These are phyloP conservation scores for Phtheirospermum japonicum DNA, from an alignment of 257 asterid genomes.

Conservation along the genomic window DNA sequence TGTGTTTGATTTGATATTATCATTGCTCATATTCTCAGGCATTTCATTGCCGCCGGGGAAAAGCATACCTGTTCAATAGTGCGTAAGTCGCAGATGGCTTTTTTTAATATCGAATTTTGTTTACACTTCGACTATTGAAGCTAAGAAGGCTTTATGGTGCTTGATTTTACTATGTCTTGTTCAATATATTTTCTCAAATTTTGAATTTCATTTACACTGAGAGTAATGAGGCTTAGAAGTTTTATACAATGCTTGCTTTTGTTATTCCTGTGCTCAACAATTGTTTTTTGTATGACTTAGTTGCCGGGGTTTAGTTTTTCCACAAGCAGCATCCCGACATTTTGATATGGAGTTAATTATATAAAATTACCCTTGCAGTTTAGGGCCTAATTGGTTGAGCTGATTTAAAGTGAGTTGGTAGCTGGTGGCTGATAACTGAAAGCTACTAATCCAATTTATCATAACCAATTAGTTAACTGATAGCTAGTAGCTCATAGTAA, in stretches of 20 bases:
- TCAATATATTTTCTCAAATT: neutral
- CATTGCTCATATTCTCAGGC: slow-evolving; percentile 40
- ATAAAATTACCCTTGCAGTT: too few species aligned
- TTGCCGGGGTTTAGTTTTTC: neutral
- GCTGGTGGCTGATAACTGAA: too few species aligned
- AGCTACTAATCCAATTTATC: too few species aligned
- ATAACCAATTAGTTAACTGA: too few species aligned
- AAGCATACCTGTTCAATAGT: slow-evolving; percentile 72
- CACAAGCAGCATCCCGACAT: neutral
- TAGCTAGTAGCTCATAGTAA: too few species aligned
- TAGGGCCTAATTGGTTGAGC: too few species aligned
- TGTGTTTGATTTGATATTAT: slow-evolving; percentile 15
- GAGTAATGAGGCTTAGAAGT: neutral
- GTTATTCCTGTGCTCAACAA: neutral
- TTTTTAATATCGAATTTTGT: neutral
- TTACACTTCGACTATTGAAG: neutral
- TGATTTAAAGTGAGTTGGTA: too few species aligned
- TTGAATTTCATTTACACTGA: neutral
- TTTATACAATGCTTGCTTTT: neutral
- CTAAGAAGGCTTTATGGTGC: neutral
- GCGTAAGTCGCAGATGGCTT: slow-evolving; percentile 50
- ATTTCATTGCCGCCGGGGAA: slow-evolving; percentile 75
- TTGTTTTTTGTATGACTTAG: neutral
- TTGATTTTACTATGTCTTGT: neutral
- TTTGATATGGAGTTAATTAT: neutral